Percentiles rank a stretch among this genome's conserved stretches.
Evolutionary conservation across 495 filamentous ascomycete species (phyloP).

Genomic region (Penicillium fimorum): DNA sequence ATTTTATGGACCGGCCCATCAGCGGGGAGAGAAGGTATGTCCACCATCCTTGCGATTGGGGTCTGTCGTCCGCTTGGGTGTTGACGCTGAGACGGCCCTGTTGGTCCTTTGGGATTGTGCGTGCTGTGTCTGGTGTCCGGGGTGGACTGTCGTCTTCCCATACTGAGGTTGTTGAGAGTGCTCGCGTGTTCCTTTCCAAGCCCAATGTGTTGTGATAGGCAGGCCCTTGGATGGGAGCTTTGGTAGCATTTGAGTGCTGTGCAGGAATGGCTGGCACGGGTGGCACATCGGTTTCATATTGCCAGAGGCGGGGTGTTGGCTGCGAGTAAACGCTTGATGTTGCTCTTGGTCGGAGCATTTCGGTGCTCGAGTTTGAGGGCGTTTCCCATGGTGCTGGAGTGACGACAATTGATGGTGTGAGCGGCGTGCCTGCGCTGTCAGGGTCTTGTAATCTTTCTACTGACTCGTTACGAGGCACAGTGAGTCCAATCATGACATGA

Average conservation of each 20-base stretch:
- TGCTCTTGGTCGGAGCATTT: conserved; percentile 36
- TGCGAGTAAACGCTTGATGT: conserved; percentile 71
- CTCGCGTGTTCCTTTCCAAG: conserved; percentile 26
- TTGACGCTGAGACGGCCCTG: conserved; percentile 38
- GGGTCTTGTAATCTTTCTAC: conserved; percentile 35
- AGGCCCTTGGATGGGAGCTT: conserved; percentile 25
- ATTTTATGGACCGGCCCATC: conserved; percentile 43
- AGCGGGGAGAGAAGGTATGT: conserved; percentile 80
- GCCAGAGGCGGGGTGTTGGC: conserved; percentile 40
- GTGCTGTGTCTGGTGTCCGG: conserved; percentile 16
- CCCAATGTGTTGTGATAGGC: conserved; percentile 30
- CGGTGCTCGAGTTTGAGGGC: conserved; percentile 24
- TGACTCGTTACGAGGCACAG: conserved; percentile 60
- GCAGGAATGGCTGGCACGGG: conserved; percentile 64
- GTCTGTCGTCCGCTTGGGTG: conserved; percentile 44
- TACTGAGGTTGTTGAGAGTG: conserved; percentile 50
- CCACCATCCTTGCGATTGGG: conserved; percentile 82
- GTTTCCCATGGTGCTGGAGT: conserved; percentile 63
- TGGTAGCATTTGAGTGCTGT: conserved; percentile 30
- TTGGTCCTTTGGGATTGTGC: conserved; percentile 18
- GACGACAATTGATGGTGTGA: conserved; percentile 61
- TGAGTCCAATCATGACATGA: conserved; percentile 77
- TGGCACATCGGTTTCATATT: conserved; percentile 40
- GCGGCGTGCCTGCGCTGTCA: conserved; percentile 36
- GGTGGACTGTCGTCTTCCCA: conserved; percentile 56